Evolutionary conservation across 306 rosid genomes (phyloP), one percentile per base, ranked within the genome.

Genomic region (Glycyrrhiza uralensis): DNA sequence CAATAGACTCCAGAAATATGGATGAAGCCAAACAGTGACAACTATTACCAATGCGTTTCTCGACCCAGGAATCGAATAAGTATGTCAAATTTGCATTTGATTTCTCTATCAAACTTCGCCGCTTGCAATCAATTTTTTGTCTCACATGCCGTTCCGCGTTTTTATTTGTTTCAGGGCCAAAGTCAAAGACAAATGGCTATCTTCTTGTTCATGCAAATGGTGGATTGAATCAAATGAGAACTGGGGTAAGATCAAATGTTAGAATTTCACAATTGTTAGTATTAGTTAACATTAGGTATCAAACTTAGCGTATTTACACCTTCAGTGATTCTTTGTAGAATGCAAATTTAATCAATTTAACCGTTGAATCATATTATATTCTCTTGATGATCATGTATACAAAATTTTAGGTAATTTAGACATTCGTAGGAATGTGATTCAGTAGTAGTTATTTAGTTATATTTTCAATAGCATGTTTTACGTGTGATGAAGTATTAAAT

Each of bases 151-250:
- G 20, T 44, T 56, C 55, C 58, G 11, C 49, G 8, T 64, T 62
- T 35, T 20, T 64, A 2, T 44, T 51, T 33, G 33, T 49, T 47
- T 44, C 70, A 95, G 99, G 76, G n/a, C 20, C 79, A 11, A 59
- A 68, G 7, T 55, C 86, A 22, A 89, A 84, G 67, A 86, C 92
- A 14, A 91, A 85, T 78, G 99, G 99, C 52, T 95, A 92, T 84
- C 83, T 95, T 76, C 84, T 95, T 59, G 87, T 90, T 71, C 97
- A 95, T 83, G 96, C 99, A 58, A 95, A 95, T 55, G 99, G 99
- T 59, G 99, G 99, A 74, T 79, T 95, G 88, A 95, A 95, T 83
- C 99, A 95, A 81, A 95, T 95, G 99, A 92, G 99, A 89, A 88
- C 97, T 18, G 99, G 99, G 79, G 99, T 95, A 82, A 78, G 85